Conservation (phyloP, 176 grass and related monocot genomes). For the Oryza glaberrima region DNA sequence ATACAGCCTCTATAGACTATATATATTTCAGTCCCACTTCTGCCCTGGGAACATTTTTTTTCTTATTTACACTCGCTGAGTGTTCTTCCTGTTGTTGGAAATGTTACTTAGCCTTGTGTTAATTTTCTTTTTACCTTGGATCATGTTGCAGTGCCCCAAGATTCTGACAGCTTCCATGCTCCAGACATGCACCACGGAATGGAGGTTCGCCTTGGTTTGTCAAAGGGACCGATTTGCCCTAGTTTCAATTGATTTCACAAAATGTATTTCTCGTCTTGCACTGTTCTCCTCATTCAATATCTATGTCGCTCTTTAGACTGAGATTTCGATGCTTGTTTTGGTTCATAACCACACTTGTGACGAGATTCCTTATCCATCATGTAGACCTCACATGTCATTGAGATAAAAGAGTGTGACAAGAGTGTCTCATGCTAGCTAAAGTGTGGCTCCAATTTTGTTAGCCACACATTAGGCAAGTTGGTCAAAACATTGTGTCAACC, state of each 20-base stretch:
- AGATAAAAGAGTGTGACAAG: no score
- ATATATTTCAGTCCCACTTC: neutral
- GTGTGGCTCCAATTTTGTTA: no score
- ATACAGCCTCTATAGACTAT: neutral
- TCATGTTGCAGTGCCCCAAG: slow-evolving; percentile 60
- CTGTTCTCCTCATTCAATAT: neutral
- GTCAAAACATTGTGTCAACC: no score
- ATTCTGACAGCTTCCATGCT: slow-evolving; percentile 62
- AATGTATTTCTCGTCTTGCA: neutral
- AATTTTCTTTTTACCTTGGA: neutral
- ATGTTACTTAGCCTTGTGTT: neutral
- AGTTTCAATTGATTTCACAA: slow-evolving; percentile 37
- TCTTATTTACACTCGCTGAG: neutral
- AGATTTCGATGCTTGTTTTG: no score
- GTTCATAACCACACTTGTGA: no score
- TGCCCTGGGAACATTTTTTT: neutral
- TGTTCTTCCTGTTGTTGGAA: neutral
- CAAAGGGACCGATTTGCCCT: slow-evolving; percentile 64
- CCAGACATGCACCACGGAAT: slow-evolving; percentile 73
- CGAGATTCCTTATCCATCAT: no score
- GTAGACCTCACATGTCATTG: no score
- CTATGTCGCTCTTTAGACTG: neutral
- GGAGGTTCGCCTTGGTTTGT: slow-evolving; percentile 76
- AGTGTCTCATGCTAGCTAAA: no score
- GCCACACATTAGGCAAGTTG: no score